Evolutionary conservation across 169 alveolate genomes (phyloP), one percentile per base, ranked within the genome.

Genomic region (Plasmodium coatneyi): DNA sequence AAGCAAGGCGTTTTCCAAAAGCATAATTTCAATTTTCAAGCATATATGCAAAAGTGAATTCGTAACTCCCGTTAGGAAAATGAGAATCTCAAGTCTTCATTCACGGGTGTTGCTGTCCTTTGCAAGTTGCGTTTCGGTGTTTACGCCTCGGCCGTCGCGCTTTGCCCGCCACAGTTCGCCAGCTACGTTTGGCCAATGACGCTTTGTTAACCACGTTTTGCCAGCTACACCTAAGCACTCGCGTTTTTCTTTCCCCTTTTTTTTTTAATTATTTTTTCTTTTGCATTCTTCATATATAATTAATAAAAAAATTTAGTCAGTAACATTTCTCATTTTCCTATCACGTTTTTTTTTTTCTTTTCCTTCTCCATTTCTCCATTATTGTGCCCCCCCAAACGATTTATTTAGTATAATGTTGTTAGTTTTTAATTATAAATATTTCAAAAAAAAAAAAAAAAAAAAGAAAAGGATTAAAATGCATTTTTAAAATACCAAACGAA

Each of bases 391-490:
- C 76, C 76, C 34, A 28, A 66, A 66, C 30, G 76, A 22, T 66
- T 66, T 66, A 66, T 66, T 66, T 66, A 66, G 76, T 28, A 66
- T 66, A 25, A 66, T 66, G 76, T 66, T 66, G 76, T 66, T 66
- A 36, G 76, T 25, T 66, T 66, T 66, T 66, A 66, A 66, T 66
- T 66, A 66, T 66, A 66, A 66, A 22, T 66, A 4, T 66, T 66
- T 22, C 74, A 60, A 60, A 60, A 66, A 66, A 66, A 66, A 66
- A 66, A 66, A 66, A 19, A 60, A 60, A 60, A 22, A 4, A 56
- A 60, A 56, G n/a, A 56, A 56, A 56, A 16, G 14, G 76, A 10
- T 19, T 66, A 66, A 66, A 66, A 66, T 66, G 39, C 76, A 16
- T 28, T 66, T 66, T 66, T 66, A 66, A 66, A 22, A 66, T 66